Base-by-base conservation (phyloP, 257 asterid genomes). In the Nicotiana paniculata region DNA sequence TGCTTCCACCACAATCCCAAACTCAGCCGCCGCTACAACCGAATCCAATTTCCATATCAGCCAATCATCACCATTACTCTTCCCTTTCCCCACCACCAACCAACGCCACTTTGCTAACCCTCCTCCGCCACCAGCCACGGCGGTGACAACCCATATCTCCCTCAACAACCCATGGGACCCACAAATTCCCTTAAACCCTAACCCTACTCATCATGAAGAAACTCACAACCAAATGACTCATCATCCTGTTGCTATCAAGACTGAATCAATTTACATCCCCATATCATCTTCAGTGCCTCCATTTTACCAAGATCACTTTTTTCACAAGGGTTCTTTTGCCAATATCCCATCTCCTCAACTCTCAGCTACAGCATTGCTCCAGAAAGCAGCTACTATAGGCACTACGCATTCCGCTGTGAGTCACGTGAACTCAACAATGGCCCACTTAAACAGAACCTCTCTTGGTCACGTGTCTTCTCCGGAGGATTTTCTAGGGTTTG, bases 321-420 rank as follows among this genome's bases (percentile, higher is more conserved):
- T 80, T 51, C 84, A 63, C 59, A 80, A 58, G 74, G 21, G 81
- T 6, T 79, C 61, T 51, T 43, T 82, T 79, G 9, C 86, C n/a
- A 32, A 32, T 3, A 82, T 86, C 17, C 87, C 90, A 33, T 86
- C 86, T 51, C 82, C 74, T 83, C 82, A 82, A 9, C 93, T 91
- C 39, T 91, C 98, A 0, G 93, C 98, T 80, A 90, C 97, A 4
- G 95, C 91, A 15, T 89, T 94, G 82, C 95, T 94, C 84, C 97
- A 92, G 77, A 89, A 87, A 88, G 97, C 97, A 11, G 90, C 93
- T 2, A 66, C 87, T 4, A 54, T 90, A 17, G 94, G 97, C 4
- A 84, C 90, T 28, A 80, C 79, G 9, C 57, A 46, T 37, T 72
- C 85, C 4, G 65, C 85, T 9, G 74, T 74, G 13, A 92, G 91